Evolutionary conservation across 345 rosid species (phyloP).

Genomic region (Eucalyptus decipiens): DNA sequence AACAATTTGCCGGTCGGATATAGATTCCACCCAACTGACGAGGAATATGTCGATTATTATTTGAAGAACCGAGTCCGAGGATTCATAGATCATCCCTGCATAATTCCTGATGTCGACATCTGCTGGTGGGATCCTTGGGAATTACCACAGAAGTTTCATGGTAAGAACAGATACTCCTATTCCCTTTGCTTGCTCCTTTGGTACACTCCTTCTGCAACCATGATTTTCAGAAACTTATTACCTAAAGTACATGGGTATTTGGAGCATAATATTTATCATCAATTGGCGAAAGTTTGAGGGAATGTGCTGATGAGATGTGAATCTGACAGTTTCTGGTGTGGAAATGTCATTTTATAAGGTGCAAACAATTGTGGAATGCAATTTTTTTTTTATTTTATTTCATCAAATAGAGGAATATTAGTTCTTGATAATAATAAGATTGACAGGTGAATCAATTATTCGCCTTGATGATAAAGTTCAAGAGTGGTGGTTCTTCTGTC

Average conservation of each 20-base stretch:
- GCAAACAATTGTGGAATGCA: neutral
- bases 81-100: neutral
- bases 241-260: neutral
- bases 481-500: conserved; percentile 1
- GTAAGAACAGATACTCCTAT: neutral
- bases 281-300: neutral
- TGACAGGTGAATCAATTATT: neutral
- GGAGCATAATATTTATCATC: neutral
- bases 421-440: neutral
- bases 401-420: neutral
- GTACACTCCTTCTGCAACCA: neutral
- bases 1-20: neutral
- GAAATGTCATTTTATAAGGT: neutral
- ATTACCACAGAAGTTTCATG: neutral
- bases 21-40: neutral
- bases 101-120: neutral
- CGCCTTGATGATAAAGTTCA: neutral
- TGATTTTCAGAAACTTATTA: neutral
- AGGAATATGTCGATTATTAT: neutral
- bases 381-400: neutral
- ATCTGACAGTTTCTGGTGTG: neutral
- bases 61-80: neutral
- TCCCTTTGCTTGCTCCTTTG: neutral
- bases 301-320: neutral
- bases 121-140: neutral